Percentiles rank a stretch among this genome's conserved stretches.
These are phyloP conservation scores for Rusavskia elegans DNA, from an alignment of 495 filamentous ascomycete genomes.

Conservation along the genomic window DNA sequence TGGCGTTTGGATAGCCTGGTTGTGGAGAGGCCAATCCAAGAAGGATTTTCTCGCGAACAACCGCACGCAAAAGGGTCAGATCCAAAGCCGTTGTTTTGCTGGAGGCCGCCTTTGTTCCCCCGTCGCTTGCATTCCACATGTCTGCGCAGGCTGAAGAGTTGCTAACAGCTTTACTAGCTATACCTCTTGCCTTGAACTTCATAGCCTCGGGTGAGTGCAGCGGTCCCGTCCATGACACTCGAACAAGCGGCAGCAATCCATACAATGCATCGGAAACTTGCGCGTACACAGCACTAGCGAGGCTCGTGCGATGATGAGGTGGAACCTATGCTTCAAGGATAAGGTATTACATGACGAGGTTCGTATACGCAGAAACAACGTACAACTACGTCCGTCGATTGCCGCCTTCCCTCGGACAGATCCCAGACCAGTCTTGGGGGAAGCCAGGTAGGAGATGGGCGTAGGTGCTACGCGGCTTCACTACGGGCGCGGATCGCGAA, in stretches of 20 bases:
- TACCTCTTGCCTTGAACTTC: slow-evolving; percentile 65
- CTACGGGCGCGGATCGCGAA: slow-evolving; percentile 63
- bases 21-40: slow-evolving; percentile 50
- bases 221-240: not conserved
- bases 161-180: slow-evolving; percentile 29
- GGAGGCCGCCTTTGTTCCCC: too few relatives aligned
- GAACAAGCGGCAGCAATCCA: slow-evolving; percentile 15
- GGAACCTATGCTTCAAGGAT: too few relatives aligned
- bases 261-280: not conserved
- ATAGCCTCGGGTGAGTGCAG: slow-evolving; percentile 67
- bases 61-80: slow-evolving; percentile 61
- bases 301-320: too few relatives aligned
- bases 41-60: slow-evolving; percentile 52
- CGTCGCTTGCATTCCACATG: not conserved
- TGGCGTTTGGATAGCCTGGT: slow-evolving; percentile 52
- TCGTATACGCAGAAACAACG: slow-evolving; percentile 24
- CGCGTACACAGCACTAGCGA: too few relatives aligned
- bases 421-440: not conserved
- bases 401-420: not conserved
- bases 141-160: not conserved
- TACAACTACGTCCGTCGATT: slow-evolving; percentile 1
- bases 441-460: not conserved
- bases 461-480: slow-evolving; percentile 46
- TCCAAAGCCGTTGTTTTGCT: not conserved
- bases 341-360: slow-evolving; percentile 22